Percentiles rank a stretch among this genome's conserved stretches.
phyloP scores from a whole-genome alignment of 345 rosid genomes.

The Camelina neglecta region DNA sequence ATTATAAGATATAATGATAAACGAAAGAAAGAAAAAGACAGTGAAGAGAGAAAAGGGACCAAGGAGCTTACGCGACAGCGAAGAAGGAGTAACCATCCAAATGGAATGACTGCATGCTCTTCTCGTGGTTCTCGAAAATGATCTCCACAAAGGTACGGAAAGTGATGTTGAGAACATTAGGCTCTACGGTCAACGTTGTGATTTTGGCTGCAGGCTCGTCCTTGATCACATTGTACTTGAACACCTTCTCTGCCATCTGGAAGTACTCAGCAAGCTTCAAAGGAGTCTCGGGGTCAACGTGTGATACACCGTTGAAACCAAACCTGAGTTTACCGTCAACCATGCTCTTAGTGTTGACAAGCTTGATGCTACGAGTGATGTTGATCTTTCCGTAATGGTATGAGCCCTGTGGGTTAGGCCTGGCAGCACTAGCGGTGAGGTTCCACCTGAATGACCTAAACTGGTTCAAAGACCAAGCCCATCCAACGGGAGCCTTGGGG shows the following conservation, averaged over 20 bases:
- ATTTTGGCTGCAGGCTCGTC: constrained; percentile 49
- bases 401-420: constrained; percentile 79
- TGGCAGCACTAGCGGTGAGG: constrained; percentile 68
- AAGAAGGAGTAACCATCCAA: constrained; percentile 81
- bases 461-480: constrained; percentile 77
- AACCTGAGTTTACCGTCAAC: constrained; percentile 56
- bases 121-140: constrained; percentile 76
- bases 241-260: constrained; percentile 50
- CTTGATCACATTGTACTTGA: constrained; percentile 55
- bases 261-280: constrained; percentile 69
- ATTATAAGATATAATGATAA: background rate
- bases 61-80: constrained; percentile 63
- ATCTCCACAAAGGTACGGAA: constrained; percentile 75
- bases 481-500: constrained; percentile 57
- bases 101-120: constrained; percentile 63
- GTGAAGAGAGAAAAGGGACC: constrained; percentile 12
- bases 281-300: constrained; percentile 56
- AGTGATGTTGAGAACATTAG: constrained; percentile 62
- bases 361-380: constrained; percentile 66
- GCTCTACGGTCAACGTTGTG: constrained; percentile 32
- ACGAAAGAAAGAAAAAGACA: background rate
- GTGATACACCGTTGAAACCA: constrained; percentile 69
- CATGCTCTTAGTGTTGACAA: constrained; percentile 46
- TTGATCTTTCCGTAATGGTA: constrained; percentile 70
- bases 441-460: constrained; percentile 75